Evolutionary conservation across 257 asterid species (phyloP), one percentile per base, ranked within the genome.

Genomic region (Solanum clarkiae): DNA sequence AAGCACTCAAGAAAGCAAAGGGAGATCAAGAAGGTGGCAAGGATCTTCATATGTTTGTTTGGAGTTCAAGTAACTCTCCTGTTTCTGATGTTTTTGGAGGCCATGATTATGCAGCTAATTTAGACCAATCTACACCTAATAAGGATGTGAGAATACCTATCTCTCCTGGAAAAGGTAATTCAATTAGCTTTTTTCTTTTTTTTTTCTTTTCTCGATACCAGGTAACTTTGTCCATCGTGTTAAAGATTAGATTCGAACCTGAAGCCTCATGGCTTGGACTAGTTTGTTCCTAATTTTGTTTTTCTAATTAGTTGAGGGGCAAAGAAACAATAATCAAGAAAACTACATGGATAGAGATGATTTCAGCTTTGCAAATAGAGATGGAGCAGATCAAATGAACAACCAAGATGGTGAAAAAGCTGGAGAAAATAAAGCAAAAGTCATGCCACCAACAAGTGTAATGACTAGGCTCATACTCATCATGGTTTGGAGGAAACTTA

Each of bases 401-500:
- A 85, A 85, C 70, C 84, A 83, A 85, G 94, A 83, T 53, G 91
- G 85, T 54, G 93, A 85, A 15, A 88, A 89, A 71, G 83, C 65
- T 36, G 97, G 90, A 20, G 96, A 87, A 57, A 90, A 87, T 84
- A 90, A 90, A 84, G 89, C 74, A 42, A 91, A 90, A 84, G 90
- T 89, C 77, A 94, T 94, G 98, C 98, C 99, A 79, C 99, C 99
- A 22, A 87, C 98, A 29, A 95, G 97, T 86, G 99, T 96, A 53
- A 95, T 96, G 99, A 96, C 99, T 47, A 94, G 98, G 93, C 94
- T 96, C 4, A 96, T 96, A 17, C 86, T 96, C 89, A 94, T 96
- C 72, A 96, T 96, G 99, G 99, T 96, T 42, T 95, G 99, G 99
- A 95, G 98, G 54, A 96, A 96, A 85, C 95, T 96, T 74, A 96